Percentiles rank a stretch among this genome's conserved stretches.
Conservation (phyloP, 352 stramenopile genomes). For the Halophytophthora polymorphica region DNA sequence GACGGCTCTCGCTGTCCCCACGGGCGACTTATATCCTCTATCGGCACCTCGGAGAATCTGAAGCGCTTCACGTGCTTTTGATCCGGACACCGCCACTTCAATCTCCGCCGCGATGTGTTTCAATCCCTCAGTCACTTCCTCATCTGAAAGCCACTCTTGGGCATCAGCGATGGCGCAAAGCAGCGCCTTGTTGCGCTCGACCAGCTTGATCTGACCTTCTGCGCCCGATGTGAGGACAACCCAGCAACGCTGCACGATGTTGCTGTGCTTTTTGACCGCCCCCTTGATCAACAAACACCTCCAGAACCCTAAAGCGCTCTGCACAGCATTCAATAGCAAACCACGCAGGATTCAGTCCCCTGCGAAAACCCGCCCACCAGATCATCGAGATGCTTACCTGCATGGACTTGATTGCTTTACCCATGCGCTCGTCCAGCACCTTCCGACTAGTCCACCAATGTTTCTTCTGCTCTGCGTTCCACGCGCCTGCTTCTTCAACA, state of each 20-base stretch:
- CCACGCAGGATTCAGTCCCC: not conserved
- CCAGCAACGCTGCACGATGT: constrained; percentile 32
- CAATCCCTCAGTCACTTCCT: constrained; percentile 39
- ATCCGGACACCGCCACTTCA: constrained; percentile 14
- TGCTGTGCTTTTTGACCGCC: constrained; percentile 1
- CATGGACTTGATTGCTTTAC: constrained; percentile 33
- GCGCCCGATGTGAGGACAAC: constrained; percentile 12
- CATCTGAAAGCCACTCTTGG: constrained; percentile 31
- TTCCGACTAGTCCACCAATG: constrained; percentile 74
- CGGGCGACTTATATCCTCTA: constrained; percentile 2
- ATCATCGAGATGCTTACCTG: constrained; percentile 34
- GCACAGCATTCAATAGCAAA: constrained; percentile 10
- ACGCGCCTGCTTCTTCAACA: constrained; percentile 45
- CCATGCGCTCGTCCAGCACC: constrained; percentile 47
- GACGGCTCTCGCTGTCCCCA: constrained; percentile 6
- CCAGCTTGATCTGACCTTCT: constrained; percentile 6
- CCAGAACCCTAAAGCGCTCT: constrained; percentile 58
- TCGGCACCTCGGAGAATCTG: constrained; percentile 12
- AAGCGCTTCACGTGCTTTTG: constrained; percentile 16
- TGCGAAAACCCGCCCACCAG: not conserved
- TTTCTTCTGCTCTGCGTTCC: constrained; percentile 63
- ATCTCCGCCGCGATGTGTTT: constrained; percentile 35
- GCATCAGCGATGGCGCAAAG: constrained; percentile 34
- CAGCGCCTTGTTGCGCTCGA: constrained; percentile 22
- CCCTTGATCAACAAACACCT: constrained; percentile 43